Conservation (phyloP, 176 grass and related monocot species). For the Avena eriantha region DNA sequence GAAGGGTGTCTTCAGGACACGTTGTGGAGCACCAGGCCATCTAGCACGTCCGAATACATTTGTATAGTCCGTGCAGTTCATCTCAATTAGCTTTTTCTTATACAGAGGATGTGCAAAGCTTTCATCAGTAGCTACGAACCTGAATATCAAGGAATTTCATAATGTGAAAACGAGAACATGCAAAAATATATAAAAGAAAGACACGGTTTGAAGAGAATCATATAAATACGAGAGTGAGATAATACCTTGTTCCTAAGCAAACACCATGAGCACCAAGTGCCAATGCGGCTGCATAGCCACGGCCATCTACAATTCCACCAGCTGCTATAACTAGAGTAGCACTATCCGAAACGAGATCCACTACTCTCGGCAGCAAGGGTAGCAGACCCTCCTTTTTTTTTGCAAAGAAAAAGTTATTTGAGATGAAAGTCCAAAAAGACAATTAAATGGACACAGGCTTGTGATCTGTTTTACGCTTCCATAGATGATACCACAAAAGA, state of each 20-base stretch:
- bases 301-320: slow-evolving; percentile 86
- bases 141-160: slow-evolving; percentile 42
- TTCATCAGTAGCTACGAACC: slow-evolving; percentile 77
- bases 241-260: slow-evolving; percentile 91
- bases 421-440: slow-evolving; percentile 8
- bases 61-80: slow-evolving; percentile 69
- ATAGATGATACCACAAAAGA: slow-evolving; percentile 1
- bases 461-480: not conserved
- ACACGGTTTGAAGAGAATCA: not conserved
- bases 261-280: slow-evolving; percentile 80
- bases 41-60: slow-evolving; percentile 82
- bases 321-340: slow-evolving; percentile 65
- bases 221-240: not conserved
- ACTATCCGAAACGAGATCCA: slow-evolving; percentile 71
- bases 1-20: slow-evolving; percentile 78
- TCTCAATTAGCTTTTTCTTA: slow-evolving; percentile 78
- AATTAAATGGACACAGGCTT: slow-evolving; percentile 23
- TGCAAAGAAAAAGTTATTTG: slow-evolving; percentile 33
- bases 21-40: slow-evolving; percentile 87
- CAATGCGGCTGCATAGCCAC: slow-evolving; percentile 84
- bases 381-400: slow-evolving; percentile 66
- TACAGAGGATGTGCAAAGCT: slow-evolving; percentile 86
- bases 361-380: slow-evolving; percentile 74
- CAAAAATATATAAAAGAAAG: not conserved
- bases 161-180: slow-evolving; percentile 23